Evolutionary conservation across 352 stramenopile species (phyloP), one percentile per base, ranked within the genome.

Genomic region (Phytophthora uliginosa): DNA sequence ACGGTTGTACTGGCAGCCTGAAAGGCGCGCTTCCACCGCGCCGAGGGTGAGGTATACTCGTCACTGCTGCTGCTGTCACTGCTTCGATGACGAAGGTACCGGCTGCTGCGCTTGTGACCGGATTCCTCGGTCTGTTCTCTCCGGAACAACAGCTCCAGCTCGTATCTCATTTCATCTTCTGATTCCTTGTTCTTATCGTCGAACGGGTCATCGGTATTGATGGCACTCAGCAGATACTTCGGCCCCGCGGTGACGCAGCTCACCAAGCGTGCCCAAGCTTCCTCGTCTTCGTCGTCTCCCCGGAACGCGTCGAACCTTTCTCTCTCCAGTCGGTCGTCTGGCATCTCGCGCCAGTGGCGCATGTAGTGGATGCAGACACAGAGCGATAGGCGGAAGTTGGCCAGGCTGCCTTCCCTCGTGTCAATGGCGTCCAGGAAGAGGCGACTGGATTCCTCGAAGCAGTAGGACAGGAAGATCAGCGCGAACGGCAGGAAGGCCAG

Each of bases 341-440:
- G 90, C 90, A 96, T 96, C 38, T 95, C 87, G 4, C 86, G 66
- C 63, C 78, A 78, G 66, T 97, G 88, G 45, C 90, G 90, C 55
- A 94, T 34, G 73, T 94, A 97, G 67, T 97, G 90, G 68, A 97
- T 90, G 53, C 93, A 92, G 60, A 95, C 88, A 36, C 84, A 82
- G 56, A 97, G 77, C 36, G 88, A 90, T 50, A 97, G 85, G 18
- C 90, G 88, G 55, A 97, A 97, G 69, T 95, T 95, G 79, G 74
- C 79, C 55, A 97, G 71, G 64, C 82, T 87, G 33, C 90, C 90
- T 66, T 97, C 88, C 68, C 78, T 91, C 75, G 90, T 89, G 83
- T 95, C 83, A 64, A 97, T 91, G n/a, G 88, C 89, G 50, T 97
- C 90, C 52, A 91, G 68, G 72, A 97, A 95, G 47, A 97, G 70